Base-by-base conservation (phyloP, 345 rosid genomes). In the Murraya paniculata region DNA sequence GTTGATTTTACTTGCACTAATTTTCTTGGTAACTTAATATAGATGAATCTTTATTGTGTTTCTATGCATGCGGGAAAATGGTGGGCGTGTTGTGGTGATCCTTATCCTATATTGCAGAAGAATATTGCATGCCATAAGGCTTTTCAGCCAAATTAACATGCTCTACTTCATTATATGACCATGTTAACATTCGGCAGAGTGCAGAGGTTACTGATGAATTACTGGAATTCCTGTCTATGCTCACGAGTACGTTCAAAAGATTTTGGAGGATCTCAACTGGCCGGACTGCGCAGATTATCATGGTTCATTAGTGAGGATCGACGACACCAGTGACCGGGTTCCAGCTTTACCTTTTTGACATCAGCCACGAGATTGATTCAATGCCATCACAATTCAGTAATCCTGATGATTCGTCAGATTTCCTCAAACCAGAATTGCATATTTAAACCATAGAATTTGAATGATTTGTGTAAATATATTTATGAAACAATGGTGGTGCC, bases 11-110 rank as follows among this genome's bases (percentile, higher is more conserved):
- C n/a, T 27, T 25, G 33, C 33, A 25, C 18, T 6, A 25, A 28
- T 33, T 33, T 56, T n/a, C 45, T 22, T 55, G 53, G 31, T 4
- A 14, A 27, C 9, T 9, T 39, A 39, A 39, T 39, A 13, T 55
- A 7, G 7, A 30, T 8, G 25, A 18, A 13, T 50, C 10, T 8
- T 28, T 53, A 53, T 31, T 2, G 38, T 48, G 7, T 41, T 1
- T 41, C 1, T 18, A 10, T n/a, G 45, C 45, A 39, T 39, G 45
- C 45, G 2, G 45, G 11, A 9, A 39, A 55, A 50, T 71, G 79
- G 83, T 70, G 83, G 77, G 71, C 38, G 14, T 25, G 66, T 53
- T 48, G 24, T 36, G 80, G 84, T 30, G 56, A 56, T 31, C 38
- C 31, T 19, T 57, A 16, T 66, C 80, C 74, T 5, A 16, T 41